Percentiles rank a stretch among this genome's conserved stretches.
phyloP scores from a whole-genome alignment of 139 green algal species.

The Coelastrella sp. region DNA sequence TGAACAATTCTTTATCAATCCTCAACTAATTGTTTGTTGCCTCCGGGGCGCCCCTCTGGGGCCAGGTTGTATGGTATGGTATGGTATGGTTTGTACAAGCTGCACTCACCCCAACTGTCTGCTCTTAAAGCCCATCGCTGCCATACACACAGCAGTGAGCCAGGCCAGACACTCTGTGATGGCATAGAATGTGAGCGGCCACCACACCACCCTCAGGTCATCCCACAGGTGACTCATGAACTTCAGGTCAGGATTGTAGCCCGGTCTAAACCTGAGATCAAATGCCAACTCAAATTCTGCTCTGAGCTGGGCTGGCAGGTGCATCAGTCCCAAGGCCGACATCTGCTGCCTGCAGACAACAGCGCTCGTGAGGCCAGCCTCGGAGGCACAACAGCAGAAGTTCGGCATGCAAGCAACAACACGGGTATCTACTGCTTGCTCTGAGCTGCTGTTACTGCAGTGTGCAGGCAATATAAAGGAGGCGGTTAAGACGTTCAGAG shows the following conservation, averaged over 20 bases:
- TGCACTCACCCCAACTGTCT: slow-evolving; percentile 2
- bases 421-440: too few relatives aligned
- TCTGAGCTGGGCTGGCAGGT: not conserved
- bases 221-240: slow-evolving; percentile 51
- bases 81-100: too few relatives aligned
- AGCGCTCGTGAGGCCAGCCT: not conserved
- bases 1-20: too few relatives aligned
- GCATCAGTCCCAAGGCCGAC: not conserved
- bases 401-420: too few relatives aligned
- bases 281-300: slow-evolving; percentile 15
- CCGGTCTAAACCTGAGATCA: slow-evolving; percentile 20
- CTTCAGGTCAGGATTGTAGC: slow-evolving; percentile 18
- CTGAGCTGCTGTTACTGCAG: not conserved
- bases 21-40: too few relatives aligned
- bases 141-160: not conserved
- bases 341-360: slow-evolving; percentile 30
- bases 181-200: slow-evolving; percentile 63
- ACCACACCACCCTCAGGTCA: slow-evolving; percentile 44
- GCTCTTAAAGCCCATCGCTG: slow-evolving; percentile 41
- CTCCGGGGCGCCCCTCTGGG: too few relatives aligned
- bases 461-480: not conserved
- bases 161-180: slow-evolving; percentile 50
- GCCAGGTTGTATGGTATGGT: too few relatives aligned
- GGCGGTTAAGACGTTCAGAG: not conserved
- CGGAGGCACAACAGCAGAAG: too few relatives aligned